phyloP scores from a whole-genome alignment of 805 yeast species.

The Candida pini region DNA sequence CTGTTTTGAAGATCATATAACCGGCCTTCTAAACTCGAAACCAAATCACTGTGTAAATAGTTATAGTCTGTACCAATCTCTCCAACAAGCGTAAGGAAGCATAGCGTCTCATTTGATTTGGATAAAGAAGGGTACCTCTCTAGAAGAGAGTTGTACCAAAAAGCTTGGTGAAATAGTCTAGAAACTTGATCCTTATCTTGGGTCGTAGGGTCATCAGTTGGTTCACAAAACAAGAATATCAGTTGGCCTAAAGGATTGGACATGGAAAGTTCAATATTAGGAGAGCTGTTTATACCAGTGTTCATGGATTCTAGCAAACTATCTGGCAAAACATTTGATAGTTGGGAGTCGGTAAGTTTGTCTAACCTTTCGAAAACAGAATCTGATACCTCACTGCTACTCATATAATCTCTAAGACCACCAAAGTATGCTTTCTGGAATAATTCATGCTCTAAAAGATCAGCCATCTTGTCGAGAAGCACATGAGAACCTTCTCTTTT shows the following conservation, averaged over 20 bases:
- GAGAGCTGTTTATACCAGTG: slow-evolving; percentile 2
- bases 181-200: slow-evolving; percentile 1
- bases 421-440: slow-evolving; percentile 11
- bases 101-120: no score
- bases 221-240: slow-evolving; percentile 10
- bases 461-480: slow-evolving; percentile 19
- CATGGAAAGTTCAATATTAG: slow-evolving; percentile 11
- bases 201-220: not conserved
- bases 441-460: slow-evolving; percentile 8
- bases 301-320: slow-evolving; percentile 3
- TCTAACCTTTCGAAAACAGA: slow-evolving; percentile 3
- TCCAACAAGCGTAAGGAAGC: no score
- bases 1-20: slow-evolving; percentile 8
- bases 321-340: slow-evolving; percentile 5
- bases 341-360: slow-evolving; percentile 1
- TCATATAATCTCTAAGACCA: slow-evolving; percentile 7
- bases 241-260: slow-evolving; percentile 22
- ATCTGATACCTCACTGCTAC: not conserved
- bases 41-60: no score
- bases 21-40: slow-evolving; percentile 7
- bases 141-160: no score
- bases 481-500: not conserved
- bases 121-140: no score
- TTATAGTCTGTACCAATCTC: no score
- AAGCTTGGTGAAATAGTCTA: slow-evolving; percentile 3